Base-by-base conservation (phyloP, 2,329 filamentous ascomycete species). In the Ascochyta viciae-villosae region DNA sequence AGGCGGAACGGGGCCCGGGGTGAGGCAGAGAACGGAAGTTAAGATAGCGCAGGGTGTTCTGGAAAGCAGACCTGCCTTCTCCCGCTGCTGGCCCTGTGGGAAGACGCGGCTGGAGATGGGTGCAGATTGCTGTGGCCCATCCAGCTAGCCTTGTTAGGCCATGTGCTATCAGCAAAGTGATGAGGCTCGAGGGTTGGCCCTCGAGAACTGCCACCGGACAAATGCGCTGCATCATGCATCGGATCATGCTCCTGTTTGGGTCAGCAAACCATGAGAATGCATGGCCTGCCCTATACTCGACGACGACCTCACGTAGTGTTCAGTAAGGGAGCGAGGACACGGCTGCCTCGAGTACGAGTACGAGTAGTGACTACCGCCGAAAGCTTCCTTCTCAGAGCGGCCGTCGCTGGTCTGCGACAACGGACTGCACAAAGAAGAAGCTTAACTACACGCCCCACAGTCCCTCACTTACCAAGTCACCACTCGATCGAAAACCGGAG, bases 191-290 rank as follows among this genome's bases (percentile, higher is more conserved):
- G 59, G 61, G 57, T 57, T 54, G 52, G 49, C 37, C 47, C 42
- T 43, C 37, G 61, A 65, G 60, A 63, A 53, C 50, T 55, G 64
- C 61, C 52, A 60, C 60, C 57, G 63, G 66, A 58, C 63, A 62
- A 61, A 64, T 62, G 56, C 61, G 61, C 57, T 53, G 62, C 65
- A 65, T 58, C 57, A 51, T 70, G 72, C 71, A 64, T 73, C 73
- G 72, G 72, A 40, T 55, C 57, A 67, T 58, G 59, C 60, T 40
- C 71, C 68, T 52, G 38, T 70, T 74, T 53, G 57, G 67, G 72
- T 58, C 54, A 52, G 54, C 49, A 58, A 62, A 56, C 38, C 40
- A 51, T 60, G 60, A 39, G 38, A 42, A 66, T 66, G 65, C 54
- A 61, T 46, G 45, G 60, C 63, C 63, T 67, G 65, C 54, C 64